These are phyloP conservation scores for Penicillium sp. DNA, from an alignment of 2,329 filamentous ascomycete genomes.

Conservation along the genomic window DNA sequence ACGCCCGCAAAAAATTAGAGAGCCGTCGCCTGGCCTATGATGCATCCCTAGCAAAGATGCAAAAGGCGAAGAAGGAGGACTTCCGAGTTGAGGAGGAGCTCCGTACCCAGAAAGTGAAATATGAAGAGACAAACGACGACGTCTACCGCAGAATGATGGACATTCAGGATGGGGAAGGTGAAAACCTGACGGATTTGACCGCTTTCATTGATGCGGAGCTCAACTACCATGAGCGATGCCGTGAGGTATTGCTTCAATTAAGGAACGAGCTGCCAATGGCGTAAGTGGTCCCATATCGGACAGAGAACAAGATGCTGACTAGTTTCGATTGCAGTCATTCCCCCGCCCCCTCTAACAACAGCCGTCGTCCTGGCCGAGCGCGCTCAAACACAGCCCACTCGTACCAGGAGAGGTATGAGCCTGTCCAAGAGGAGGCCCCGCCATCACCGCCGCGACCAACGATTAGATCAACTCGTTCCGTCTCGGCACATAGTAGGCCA, in stretches of 20 bases:
- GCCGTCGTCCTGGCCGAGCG: constrained; percentile 48
- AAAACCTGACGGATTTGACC: constrained; percentile 74
- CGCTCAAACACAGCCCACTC: constrained; percentile 63
- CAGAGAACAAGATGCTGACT: constrained; percentile 14
- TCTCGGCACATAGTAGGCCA: constrained; percentile 32
- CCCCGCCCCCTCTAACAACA: constrained; percentile 23
- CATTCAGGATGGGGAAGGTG: constrained; percentile 85
- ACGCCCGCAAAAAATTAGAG: constrained; percentile 90
- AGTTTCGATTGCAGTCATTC: constrained; percentile 20
- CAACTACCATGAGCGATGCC: constrained; percentile 84
- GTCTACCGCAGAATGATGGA: constrained; percentile 91
- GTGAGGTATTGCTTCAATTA: constrained; percentile 71
- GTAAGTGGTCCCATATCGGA: constrained; percentile 37
- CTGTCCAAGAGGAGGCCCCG: constrained; percentile 52
- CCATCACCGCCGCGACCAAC: constrained; percentile 49
- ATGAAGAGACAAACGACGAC: constrained; percentile 91
- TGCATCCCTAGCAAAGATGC: constrained; percentile 81
- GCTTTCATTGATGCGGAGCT: constrained; percentile 84
- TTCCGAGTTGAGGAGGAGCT: constrained; percentile 91
- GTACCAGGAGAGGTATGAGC: constrained; percentile 57
- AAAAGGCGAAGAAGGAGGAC: constrained; percentile 91
- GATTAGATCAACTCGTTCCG: constrained; percentile 46
- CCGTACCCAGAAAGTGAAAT: constrained; percentile 86
- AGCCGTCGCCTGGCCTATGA: constrained; percentile 85
- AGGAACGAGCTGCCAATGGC: constrained; percentile 66